A percentile compares a stretch with the other conserved stretches of the same genome.
Conservation (phyloP, 148 eudicot genomes). For the Silene uniflora region DNA sequence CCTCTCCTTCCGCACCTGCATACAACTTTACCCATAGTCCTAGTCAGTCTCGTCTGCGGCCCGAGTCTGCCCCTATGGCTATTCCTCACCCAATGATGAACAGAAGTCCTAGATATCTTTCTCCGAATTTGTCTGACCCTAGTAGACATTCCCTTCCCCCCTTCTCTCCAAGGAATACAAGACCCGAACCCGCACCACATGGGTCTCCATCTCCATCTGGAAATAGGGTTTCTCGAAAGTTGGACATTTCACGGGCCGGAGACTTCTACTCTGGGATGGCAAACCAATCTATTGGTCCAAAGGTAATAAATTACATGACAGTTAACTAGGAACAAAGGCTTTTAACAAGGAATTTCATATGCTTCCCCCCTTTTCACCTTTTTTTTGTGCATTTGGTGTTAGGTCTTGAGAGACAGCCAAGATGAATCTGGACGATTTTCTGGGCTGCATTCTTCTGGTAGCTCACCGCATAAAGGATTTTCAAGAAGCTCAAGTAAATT, state of each 20-base stretch:
- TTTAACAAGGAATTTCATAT: neutral
- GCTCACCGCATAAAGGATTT: slow-evolving; percentile 76
- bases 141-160: slow-evolving; percentile 78
- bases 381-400: slow-evolving; percentile 24
- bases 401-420: slow-evolving; percentile 68
- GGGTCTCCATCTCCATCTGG: slow-evolving; percentile 79
- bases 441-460: slow-evolving; percentile 82
- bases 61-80: slow-evolving; percentile 80
- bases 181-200: slow-evolving; percentile 52
- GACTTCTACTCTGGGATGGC: slow-evolving; percentile 45
- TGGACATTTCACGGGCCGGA: slow-evolving; percentile 49
- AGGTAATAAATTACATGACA: slow-evolving; percentile 40
- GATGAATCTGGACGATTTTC: slow-evolving; percentile 92
- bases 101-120: slow-evolving; percentile 66
- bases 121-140: slow-evolving; percentile 92
- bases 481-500: slow-evolving; percentile 86
- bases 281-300: slow-evolving; percentile 47
- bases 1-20: slow-evolving; percentile 71
- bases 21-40: slow-evolving; percentile 48
- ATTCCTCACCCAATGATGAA: slow-evolving; percentile 80
- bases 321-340: neutral
- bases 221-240: slow-evolving; percentile 51
- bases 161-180: slow-evolving; percentile 59
- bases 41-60: slow-evolving; percentile 44
- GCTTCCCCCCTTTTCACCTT: slow-evolving; percentile 15